Conservation (phyloP, 2,329 filamentous ascomycete species). For the Aureobasidium sp. region DNA sequence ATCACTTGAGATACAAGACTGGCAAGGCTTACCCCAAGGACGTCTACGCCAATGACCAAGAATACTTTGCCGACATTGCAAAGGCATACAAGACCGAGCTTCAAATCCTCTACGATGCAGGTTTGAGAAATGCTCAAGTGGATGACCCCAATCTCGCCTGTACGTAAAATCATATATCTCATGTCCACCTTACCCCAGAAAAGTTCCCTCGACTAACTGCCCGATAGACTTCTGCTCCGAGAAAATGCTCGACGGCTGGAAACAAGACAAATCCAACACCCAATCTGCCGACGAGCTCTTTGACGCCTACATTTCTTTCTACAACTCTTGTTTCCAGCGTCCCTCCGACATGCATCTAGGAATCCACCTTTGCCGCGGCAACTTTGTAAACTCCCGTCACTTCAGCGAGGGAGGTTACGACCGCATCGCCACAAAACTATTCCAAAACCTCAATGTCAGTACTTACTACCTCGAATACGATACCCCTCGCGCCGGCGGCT, state of each 20-base stretch:
- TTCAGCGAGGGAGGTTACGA: slow-evolving; percentile 44
- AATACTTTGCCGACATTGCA: slow-evolving; percentile 42
- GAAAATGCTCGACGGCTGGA: slow-evolving; percentile 64
- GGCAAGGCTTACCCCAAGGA: slow-evolving; percentile 39
- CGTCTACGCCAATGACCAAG: slow-evolving; percentile 39
- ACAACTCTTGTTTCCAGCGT: slow-evolving; percentile 58
- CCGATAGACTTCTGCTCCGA: slow-evolving; percentile 62
- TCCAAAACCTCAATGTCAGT: slow-evolving; percentile 28
- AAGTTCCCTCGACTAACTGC: not conserved
- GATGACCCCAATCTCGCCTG: slow-evolving; percentile 43
- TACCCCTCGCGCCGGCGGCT: slow-evolving; percentile 41
- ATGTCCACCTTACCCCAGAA: too few relatives aligned
- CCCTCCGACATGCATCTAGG: slow-evolving; percentile 68
- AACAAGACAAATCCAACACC: slow-evolving; percentile 59
- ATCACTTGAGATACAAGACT: slow-evolving; percentile 58
- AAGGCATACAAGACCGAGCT: slow-evolving; percentile 42
- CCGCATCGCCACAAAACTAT: slow-evolving; percentile 34
- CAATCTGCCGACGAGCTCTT: slow-evolving; percentile 63
- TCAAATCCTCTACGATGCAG: slow-evolving; percentile 39
- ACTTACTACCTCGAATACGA: slow-evolving; percentile 38
- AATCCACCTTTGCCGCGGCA: slow-evolving; percentile 61
- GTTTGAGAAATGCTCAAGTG: slow-evolving; percentile 43
- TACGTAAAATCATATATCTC: slow-evolving; percentile 17
- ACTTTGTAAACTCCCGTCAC: slow-evolving; percentile 41
- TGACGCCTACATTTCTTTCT: slow-evolving; percentile 67